Evolutionary conservation across 2,329 filamentous ascomycete genomes (phyloP), one percentile per base, ranked within the genome.

Genomic region (Ophiostoma sp.): DNA sequence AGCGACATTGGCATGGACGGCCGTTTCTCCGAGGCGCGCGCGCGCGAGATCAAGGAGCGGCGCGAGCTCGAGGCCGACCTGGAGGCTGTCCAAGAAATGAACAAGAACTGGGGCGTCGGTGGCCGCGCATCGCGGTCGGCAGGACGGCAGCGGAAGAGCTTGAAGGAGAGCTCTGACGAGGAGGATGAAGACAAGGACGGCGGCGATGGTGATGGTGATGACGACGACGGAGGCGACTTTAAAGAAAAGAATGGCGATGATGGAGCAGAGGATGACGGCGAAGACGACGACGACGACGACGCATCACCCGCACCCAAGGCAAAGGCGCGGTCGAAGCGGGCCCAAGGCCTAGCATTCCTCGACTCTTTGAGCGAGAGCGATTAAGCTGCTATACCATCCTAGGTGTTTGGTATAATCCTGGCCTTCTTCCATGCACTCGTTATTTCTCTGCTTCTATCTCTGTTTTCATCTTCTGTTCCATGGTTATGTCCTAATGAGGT

Each of bases 1-100:
- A 84, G 84, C 44, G 93, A 96, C 39, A 83, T 88, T 4, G 95
- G 94, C 44, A 97, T 98, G 91, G 89, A 88, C 1, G 94, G 94
- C 0, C 88, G 94, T 20, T 97, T 93, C 79, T 96, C 92, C 0
- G 86, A 91, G 75, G 89, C 93, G 60, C 94, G 91, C 76, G 94
- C 94, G 0, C 87, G 85, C 33, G 89, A 92, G 79, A 97, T 98
- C 77, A 95, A 93, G 77, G 94, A 97, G 80, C 84, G 86, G 76
- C 85, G 94, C 69, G 94, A 99, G 79, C 83, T 99, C 48, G 85
- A 87, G 76, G 92, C 89, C 0, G 94, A 99, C 76, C 82, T 97
- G 7, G 92, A 95, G 76, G 90, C 89, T 15, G 93, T 97, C 20
- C 88, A 92, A 77, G 89, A 95, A 77, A 94, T 93, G 76, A 89